Conservation (phyloP, 768 basidiomycete genomes). For the Podaxis sp. region DNA sequence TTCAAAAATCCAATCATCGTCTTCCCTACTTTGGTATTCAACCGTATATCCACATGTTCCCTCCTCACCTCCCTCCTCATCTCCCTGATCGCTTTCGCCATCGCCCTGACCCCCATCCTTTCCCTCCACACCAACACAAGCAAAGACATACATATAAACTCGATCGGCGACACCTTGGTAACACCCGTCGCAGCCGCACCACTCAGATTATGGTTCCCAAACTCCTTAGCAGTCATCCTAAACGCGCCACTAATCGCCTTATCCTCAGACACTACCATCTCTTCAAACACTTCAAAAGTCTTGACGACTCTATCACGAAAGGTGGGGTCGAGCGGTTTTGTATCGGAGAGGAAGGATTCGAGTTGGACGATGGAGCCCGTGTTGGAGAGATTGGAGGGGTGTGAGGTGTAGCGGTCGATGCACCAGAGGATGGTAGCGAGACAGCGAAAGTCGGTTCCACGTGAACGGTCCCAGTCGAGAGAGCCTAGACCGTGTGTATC, state of each 20-base stretch:
- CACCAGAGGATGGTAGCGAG: conserved; percentile 53
- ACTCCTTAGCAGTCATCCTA: neutral
- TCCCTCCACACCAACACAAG: conserved; percentile 53
- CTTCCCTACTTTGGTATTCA: conserved; percentile 58
- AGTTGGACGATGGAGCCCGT: conserved; percentile 35
- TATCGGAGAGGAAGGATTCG: conserved; percentile 50
- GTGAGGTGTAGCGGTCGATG: conserved; percentile 39
- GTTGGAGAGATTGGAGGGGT: conserved; percentile 17
- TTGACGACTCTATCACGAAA: conserved; percentile 35
- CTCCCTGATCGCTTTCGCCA: conserved; percentile 43
- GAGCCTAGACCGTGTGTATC: conserved; percentile 32
- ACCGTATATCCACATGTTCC: conserved; percentile 62
- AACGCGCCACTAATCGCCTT: neutral
- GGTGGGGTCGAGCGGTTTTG: conserved; percentile 26
- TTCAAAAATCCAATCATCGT: conserved; percentile 55
- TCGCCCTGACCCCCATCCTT: conserved; percentile 32
- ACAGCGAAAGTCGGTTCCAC: conserved; percentile 61
- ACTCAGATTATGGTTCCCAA: conserved; percentile 37
- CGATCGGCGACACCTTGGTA: conserved; percentile 66
- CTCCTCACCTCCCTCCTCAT: conserved; percentile 59
- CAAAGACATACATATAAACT: conserved; percentile 59
- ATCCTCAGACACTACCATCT: conserved; percentile 39
- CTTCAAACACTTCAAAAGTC: conserved; percentile 47
- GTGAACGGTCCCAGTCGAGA: conserved; percentile 48
- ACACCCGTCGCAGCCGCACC: conserved; percentile 2